Base-by-base conservation (phyloP, 345 rosid genomes). In the Boechera retrofracta region DNA sequence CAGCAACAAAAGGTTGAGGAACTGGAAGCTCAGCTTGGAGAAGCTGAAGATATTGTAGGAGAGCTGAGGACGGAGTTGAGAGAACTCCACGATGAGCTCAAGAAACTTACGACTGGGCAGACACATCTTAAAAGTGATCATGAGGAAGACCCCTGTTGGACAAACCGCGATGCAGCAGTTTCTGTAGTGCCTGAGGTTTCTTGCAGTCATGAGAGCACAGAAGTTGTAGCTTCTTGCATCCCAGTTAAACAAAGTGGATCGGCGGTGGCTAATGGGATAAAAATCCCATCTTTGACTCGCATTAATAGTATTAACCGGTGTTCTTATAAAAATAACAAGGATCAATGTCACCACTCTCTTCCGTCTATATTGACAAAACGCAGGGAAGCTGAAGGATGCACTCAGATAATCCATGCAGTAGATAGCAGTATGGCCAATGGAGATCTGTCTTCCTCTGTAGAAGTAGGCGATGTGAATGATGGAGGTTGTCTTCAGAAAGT, bases 11-110 rank as follows among this genome's bases (percentile, higher is more conserved):
- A 79, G 82, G 85, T 94, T 69, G 93, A 86, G 32, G 98, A 91
- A 81, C 92, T 93, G 67, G 96, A 94, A 80, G 89, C 94, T 74
- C 98, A 84, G 78, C 87, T 94, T 32, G 91, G 90, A 66, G 98
- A 91, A 86, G 94, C 97, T 66, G 90, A 89, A 82, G 94, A 87
- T 80, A 86, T 87, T 49, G 97, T 88, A 36, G 86, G 85, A 83
- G 98, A 91, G 71, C 91, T 94, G 60, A 85, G 93, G 79, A 79
- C 83, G 73, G 97, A 93, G 72, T 83, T 91, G 82, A 84, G 84
- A 74, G 85, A 82, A 78, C 77, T 82, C 26, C 96, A 78, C 42
- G 87, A 83, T 70, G 92, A 87, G 83, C 81, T 88, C 76, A 91
- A 86, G 67, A 87, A 61, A 79, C 74, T 77, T 56, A 67, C 70